A percentile compares a stretch with the other conserved stretches of the same genome.
These are phyloP conservation scores for Gynostemma pentaphyllum DNA, from an alignment of 306 rosid species.

Conservation along the genomic window DNA sequence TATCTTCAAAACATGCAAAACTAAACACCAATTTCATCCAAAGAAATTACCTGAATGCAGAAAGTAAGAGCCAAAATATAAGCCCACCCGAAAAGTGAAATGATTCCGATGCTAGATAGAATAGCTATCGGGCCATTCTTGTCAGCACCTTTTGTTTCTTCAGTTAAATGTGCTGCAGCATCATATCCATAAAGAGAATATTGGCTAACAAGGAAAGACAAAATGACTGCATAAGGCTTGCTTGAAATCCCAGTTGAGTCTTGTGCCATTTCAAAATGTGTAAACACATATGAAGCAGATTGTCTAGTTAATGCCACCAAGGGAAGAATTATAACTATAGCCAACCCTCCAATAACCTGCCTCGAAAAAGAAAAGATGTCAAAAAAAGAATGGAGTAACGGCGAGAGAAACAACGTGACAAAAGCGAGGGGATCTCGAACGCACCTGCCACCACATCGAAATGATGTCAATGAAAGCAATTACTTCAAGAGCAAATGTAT, in stretches of 20 bases:
- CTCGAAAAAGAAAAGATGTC: neutral
- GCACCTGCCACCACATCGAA: conserved; percentile 95
- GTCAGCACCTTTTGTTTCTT: conserved; percentile 86
- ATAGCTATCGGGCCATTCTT: conserved; percentile 82
- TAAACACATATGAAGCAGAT: conserved; percentile 69
- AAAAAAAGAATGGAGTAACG: too few species aligned
- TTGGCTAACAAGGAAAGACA: conserved; percentile 76
- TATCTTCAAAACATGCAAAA: too few species aligned
- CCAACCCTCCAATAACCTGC: conserved; percentile 62
- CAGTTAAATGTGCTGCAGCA: conserved; percentile 87
- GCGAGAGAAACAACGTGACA: neutral
- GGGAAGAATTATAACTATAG: conserved; percentile 71
- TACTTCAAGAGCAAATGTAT: conserved; percentile 71
- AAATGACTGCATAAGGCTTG: conserved; percentile 79
- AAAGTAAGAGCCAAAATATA: conserved; percentile 81
- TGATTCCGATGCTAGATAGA: conserved; percentile 63
- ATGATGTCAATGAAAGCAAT: conserved; percentile 64
- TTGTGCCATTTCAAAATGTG: conserved; percentile 40
- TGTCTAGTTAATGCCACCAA: conserved; percentile 52
- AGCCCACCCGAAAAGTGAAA: conserved; percentile 78
- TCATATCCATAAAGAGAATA: conserved; percentile 83
- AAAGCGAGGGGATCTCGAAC: conserved; percentile 4
- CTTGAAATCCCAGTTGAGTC: conserved; percentile 58
- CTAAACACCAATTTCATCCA: too few species aligned
- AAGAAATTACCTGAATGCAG: conserved; percentile 92